Percentiles rank a stretch among this genome's conserved stretches.
Evolutionary conservation across 768 basidiomycete species (phyloP).

Genomic region (Mycena kentingensis): DNA sequence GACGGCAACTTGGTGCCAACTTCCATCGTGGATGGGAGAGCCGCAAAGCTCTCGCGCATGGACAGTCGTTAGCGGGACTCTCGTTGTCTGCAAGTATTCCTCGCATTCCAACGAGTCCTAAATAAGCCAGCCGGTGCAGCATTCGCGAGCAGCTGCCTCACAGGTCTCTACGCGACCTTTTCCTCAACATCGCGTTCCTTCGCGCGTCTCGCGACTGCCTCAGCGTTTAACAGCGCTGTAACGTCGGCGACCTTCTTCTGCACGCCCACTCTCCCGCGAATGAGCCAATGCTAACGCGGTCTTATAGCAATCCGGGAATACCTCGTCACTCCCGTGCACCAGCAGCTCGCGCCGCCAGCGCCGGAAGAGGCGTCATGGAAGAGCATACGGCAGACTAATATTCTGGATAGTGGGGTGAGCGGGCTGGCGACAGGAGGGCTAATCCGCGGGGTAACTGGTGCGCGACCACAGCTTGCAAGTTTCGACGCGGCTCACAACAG

Average conservation of each 20-base stretch:
- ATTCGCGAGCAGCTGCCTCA: slow-evolving; percentile 52
- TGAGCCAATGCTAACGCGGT: not conserved
- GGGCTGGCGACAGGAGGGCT: slow-evolving; percentile 69
- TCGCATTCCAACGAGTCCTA: slow-evolving; percentile 27
- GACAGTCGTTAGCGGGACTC: slow-evolving; percentile 58
- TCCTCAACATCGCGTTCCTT: slow-evolving; percentile 46
- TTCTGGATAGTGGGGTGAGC: slow-evolving; percentile 74
- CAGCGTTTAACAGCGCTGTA: slow-evolving; percentile 72
- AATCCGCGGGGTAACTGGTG: slow-evolving; percentile 58
- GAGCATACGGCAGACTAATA: slow-evolving; percentile 57
- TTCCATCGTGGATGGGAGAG: slow-evolving; percentile 9
- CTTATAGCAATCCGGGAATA: slow-evolving; percentile 73
- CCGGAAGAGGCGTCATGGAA: slow-evolving; percentile 40
- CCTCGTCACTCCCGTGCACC: slow-evolving; percentile 54
- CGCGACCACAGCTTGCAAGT: slow-evolving; percentile 28
- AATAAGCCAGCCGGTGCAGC: slow-evolving; percentile 45
- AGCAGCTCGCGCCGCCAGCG: slow-evolving; percentile 1
- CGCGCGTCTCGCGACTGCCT: slow-evolving; percentile 52
- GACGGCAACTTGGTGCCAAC: too few relatives aligned
- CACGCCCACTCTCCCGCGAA: slow-evolving; percentile 36
- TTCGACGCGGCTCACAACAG: not conserved
- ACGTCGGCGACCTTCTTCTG: slow-evolving; percentile 80
- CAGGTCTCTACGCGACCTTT: slow-evolving; percentile 47
- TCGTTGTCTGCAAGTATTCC: slow-evolving; percentile 83
- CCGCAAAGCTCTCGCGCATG: slow-evolving; percentile 3